These are phyloP conservation scores for Aspergillus panamensis DNA, from an alignment of 495 filamentous ascomycete species.

Conservation along the genomic window DNA sequence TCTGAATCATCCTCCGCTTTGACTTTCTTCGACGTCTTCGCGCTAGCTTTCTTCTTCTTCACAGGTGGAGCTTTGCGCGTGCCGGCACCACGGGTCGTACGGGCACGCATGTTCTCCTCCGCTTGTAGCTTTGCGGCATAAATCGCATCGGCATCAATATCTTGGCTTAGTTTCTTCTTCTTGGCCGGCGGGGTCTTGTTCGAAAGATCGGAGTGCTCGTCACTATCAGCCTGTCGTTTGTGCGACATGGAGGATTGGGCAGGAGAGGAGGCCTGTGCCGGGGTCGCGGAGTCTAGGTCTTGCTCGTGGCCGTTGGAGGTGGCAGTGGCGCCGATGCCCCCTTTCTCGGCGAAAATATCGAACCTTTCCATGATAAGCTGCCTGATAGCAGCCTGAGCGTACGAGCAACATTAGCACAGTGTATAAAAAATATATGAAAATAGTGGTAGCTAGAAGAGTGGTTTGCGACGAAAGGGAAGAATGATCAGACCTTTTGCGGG, in stretches of 20 bases:
- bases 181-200: constrained; percentile 48
- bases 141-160: constrained; percentile 74
- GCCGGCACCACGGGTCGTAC: constrained; percentile 65
- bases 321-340: constrained; percentile 32
- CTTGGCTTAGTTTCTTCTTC: constrained; percentile 52
- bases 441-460: not conserved
- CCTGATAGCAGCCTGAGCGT: constrained; percentile 68
- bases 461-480: constrained; percentile 17
- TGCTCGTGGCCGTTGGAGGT: constrained; percentile 45
- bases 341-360: constrained; percentile 64
- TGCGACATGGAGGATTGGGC: constrained; percentile 51
- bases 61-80: constrained; percentile 53
- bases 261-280: constrained; percentile 41
- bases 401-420: constrained; percentile 10
- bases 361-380: constrained; percentile 84
- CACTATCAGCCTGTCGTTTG: constrained; percentile 53
- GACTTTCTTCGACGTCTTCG: constrained; percentile 74
- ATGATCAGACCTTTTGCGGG: constrained; percentile 69
- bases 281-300: constrained; percentile 33
- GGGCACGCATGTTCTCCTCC: constrained; percentile 74
- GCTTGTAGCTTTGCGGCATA: constrained; percentile 87
- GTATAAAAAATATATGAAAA: not conserved
- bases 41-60: constrained; percentile 61
- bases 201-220: constrained; percentile 45
- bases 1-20: constrained; percentile 79